phyloP scores from a whole-genome alignment of 176 grass and related monocot genomes.

The Dendrocalamus sinicus region DNA sequence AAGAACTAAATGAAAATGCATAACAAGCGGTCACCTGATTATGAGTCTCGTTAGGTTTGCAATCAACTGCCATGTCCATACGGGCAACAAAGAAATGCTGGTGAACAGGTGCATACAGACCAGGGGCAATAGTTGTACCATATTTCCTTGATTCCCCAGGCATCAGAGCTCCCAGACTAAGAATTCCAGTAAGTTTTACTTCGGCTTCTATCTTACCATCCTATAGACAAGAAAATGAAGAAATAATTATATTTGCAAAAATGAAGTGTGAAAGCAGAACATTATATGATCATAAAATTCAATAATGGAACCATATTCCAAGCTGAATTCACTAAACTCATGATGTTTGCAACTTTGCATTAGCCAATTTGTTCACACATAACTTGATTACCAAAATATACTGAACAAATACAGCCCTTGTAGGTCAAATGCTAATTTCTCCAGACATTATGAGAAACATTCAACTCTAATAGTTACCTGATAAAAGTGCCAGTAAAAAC shows the following conservation, averaged over 20 bases:
- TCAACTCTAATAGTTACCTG: constrained; percentile 56
- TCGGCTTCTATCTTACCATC: constrained; percentile 99
- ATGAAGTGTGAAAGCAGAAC: not conserved
- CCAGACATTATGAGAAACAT: not conserved
- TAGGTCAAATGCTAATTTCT: not conserved
- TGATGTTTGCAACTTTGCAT: not conserved
- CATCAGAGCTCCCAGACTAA: constrained; percentile 95
- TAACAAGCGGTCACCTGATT: constrained; percentile 74
- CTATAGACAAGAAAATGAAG: constrained; percentile 45
- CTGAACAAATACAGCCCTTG: constrained; percentile 1
- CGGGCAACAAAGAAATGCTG: constrained; percentile 99
- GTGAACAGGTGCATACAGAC: constrained; percentile 99
- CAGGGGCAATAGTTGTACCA: constrained; percentile 97
- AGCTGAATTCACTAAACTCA: not conserved
- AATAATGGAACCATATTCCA: constrained; percentile 8
- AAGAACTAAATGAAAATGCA: not conserved
- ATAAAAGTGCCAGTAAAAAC: constrained; percentile 99
- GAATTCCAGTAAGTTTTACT: constrained; percentile 98
- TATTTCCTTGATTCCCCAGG: constrained; percentile 96
- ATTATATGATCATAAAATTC: constrained; percentile 13
- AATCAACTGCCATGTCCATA: constrained; percentile 98
- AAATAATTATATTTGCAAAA: constrained; percentile 29
- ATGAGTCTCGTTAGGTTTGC: constrained; percentile 89
- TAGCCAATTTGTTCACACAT: not conserved
- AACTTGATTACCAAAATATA: constrained; percentile 26